These are phyloP conservation scores for Phytophthora tentaculata DNA, from an alignment of 352 stramenopile species.

Conservation along the genomic window DNA sequence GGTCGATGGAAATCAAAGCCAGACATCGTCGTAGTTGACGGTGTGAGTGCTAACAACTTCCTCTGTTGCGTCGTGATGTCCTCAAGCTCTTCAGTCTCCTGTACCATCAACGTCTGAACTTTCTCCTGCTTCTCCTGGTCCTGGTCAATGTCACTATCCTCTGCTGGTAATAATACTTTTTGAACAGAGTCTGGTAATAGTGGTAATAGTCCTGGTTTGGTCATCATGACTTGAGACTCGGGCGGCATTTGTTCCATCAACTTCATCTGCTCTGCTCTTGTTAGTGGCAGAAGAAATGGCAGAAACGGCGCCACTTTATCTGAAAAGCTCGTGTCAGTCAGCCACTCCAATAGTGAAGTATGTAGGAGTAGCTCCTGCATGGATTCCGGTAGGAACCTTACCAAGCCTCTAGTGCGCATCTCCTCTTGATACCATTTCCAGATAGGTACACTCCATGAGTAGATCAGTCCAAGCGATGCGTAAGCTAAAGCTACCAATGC, in stretches of 20 bases:
- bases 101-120: background rate
- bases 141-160: constrained; percentile 22
- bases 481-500: constrained; percentile 73
- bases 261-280: constrained; percentile 65
- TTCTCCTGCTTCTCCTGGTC: constrained; percentile 6
- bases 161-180: constrained; percentile 54
- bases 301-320: constrained; percentile 75
- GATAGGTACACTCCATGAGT: constrained; percentile 79
- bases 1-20: constrained; percentile 77
- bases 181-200: constrained; percentile 69
- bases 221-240: constrained; percentile 76
- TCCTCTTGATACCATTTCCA: constrained; percentile 84
- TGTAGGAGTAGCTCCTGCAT: constrained; percentile 70
- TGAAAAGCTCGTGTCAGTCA: constrained; percentile 77
- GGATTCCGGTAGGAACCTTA: constrained; percentile 65
- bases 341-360: constrained; percentile 83
- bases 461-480: constrained; percentile 64
- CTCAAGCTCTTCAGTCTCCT: constrained; percentile 11
- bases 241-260: constrained; percentile 75
- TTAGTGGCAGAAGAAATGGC: constrained; percentile 79
- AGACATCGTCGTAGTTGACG: constrained; percentile 40
- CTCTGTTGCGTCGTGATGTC: constrained; percentile 12
- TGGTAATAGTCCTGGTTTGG: constrained; percentile 67
- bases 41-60: constrained; percentile 27
- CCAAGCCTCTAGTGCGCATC: constrained; percentile 54